Base-by-base conservation (phyloP, 352 stramenopile species). In the Globisporangium emineosum region DNA sequence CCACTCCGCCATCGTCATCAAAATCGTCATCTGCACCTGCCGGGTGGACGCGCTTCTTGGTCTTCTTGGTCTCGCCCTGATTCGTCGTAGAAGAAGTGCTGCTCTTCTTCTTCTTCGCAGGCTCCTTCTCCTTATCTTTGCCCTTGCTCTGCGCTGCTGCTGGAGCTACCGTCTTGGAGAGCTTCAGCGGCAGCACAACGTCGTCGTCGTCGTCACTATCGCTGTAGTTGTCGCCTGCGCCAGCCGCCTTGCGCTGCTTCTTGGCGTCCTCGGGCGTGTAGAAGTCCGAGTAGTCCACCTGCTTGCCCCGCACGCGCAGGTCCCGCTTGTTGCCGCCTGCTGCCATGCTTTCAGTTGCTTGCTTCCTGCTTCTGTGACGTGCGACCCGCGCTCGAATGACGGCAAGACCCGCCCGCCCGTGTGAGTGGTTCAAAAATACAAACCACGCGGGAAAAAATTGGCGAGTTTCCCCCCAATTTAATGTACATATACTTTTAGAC, bases 271-370 rank as follows among this genome's bases (percentile, higher is more conserved):
- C 65, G 45, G 54, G 43, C 33, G 55, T 58, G 60, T 78, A 63
- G 47, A 79, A 68, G 60, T 82, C 73, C 45, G 76, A 73, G 71
- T 82, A 81, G 60, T 82, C 76, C 29, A 76, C 69, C 23, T 62
- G 62, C 64, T 73, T 63, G 25, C 52, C 56, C 35, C 60, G 67
- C 63, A 52, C 70, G 64, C 76, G 72, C 66, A 69, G 76, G 65
- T 76, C 63, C 25, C 49, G 69, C 76, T 79, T 79, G 29, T 57
- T 61, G 67, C 57, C 66, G 56, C 50, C 78, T 17, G 40, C 40
- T 17, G 40, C 40, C 70, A 69, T 73, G 52, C 32, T 72, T 62
- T 57, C 17, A 45, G 23, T 54, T 13, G 15, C 21, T 25, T 21
- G 35, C 27, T 37, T 57, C 40, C 40, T 47, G 42, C 55, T 33